phyloP scores from a whole-genome alignment of 2,329 filamentous ascomycete species.

The Colletotrichum somersetense region DNA sequence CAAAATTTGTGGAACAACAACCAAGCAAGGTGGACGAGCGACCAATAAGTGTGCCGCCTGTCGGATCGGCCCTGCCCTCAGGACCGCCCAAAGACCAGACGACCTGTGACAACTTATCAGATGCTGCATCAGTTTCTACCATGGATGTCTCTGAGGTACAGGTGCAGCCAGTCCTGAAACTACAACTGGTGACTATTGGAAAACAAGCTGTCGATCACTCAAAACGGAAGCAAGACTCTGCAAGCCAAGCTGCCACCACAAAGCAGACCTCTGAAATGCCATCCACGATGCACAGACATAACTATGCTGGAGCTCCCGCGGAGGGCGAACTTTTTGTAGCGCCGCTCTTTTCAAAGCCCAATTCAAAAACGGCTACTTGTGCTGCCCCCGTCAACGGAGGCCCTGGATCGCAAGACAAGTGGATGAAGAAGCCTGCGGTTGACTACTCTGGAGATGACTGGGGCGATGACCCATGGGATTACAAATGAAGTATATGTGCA shows the following conservation, averaged over 20 bases:
- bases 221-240: neutral
- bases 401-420: slow-evolving; percentile 38
- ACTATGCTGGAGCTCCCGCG: neutral
- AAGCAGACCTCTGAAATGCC: neutral
- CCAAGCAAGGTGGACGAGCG: neutral
- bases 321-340: slow-evolving; percentile 14
- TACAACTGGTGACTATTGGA: slow-evolving; percentile 42
- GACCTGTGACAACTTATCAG: slow-evolving; percentile 22
- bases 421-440: slow-evolving; percentile 44
- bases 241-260: too few relatives aligned
- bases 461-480: slow-evolving; percentile 45
- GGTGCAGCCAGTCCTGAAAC: slow-evolving; percentile 43
- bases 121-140: slow-evolving; percentile 44
- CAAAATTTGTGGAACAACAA: neutral
- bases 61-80: neutral
- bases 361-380: neutral
- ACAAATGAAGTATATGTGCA: neutral
- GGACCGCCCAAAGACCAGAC: slow-evolving; percentile 1
- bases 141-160: slow-evolving; percentile 45
- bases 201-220: neutral
- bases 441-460: slow-evolving; percentile 50
- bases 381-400: neutral
- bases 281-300: neutral
- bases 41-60: neutral
- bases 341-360: slow-evolving; percentile 32